Base-by-base conservation (phyloP, 805 yeast genomes). In the Kazachstania kunashirensis region DNA sequence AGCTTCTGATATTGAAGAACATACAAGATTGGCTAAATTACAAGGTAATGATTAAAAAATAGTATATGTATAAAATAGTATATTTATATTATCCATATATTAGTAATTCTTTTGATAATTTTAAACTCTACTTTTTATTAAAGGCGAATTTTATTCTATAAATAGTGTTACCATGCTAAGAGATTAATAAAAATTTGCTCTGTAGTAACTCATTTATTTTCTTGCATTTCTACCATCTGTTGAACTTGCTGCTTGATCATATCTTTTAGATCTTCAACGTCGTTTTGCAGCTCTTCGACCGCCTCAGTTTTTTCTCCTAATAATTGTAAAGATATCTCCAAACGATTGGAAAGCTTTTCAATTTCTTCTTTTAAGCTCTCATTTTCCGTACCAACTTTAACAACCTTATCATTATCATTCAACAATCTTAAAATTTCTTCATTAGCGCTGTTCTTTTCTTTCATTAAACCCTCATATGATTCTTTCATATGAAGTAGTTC, bases 251-350 rank as follows among this genome's bases (percentile, higher is more conserved):
- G 72, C 42, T 75, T 70, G 57, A 85, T 71, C 65, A 92, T 66
- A 32, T 84, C 94, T 59, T 92, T 92, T 59, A 89, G 67, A 59
- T 92, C 98, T 4, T 67, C 70, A 13, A 92, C 89, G 52, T 92
- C 98, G 6, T 94, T 95, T 45, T 69, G 71, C 31, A 92, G 67
- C 57, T 92, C 98, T 38, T 77, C 82, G 5, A 84, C 89, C 43
- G 67, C 70, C 55, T 94, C 98, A 5, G 84, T 70, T 54, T 86
- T 86, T 53, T 88, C 96, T 5, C 95, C 95, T 12, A 89, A 66
- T 39, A 83, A 53, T 47, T 77, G 82, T n/a, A 57, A 42, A 31
- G 86, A 60, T 33, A 83, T 71, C 5, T 79, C 73, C 38, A 70
- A 67, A 36, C 62, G 60, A 15, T 56, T 50, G 13, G 64, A 67